A percentile compares a stretch with the other conserved stretches of the same genome.
Evolutionary conservation across 305 asterid species (phyloP).

Genomic region (Solanum hybrid): DNA sequence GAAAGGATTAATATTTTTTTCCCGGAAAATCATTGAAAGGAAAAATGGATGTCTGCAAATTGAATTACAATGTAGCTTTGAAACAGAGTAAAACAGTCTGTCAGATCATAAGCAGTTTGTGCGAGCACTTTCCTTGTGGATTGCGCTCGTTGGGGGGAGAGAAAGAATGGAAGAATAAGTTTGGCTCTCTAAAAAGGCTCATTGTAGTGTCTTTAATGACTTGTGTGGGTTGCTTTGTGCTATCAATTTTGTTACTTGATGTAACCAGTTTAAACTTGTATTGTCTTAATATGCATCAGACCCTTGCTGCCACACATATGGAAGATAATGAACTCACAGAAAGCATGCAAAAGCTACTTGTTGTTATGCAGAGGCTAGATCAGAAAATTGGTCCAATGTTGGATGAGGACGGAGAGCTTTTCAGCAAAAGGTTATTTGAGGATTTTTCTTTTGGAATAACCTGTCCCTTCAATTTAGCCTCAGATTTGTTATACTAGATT

Average conservation of each 20-base stretch:
- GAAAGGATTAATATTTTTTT: too few relatives aligned
- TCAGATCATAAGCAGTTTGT: too few relatives aligned
- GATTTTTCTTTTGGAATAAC: background rate
- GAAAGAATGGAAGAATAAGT: background rate
- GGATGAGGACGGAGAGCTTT: conserved; percentile 79
- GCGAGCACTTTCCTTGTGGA: background rate
- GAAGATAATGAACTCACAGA: conserved; percentile 67
- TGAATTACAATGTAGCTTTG: too few relatives aligned
- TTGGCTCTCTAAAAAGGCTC: background rate
- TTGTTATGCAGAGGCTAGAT: conserved; percentile 81
- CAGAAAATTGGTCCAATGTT: conserved; percentile 75
- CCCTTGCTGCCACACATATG: conserved; percentile 81
- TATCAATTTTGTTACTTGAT: background rate
- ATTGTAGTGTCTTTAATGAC: background rate
- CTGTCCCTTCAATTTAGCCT: background rate
- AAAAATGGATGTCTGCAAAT: too few relatives aligned
- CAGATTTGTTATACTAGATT: background rate
- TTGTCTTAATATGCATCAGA: conserved; percentile 31
- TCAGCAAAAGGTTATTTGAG: conserved; percentile 43
- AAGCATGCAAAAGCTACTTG: conserved; percentile 81
- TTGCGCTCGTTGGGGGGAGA: background rate
- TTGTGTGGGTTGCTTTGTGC: background rate
- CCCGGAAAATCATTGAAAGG: too few relatives aligned
- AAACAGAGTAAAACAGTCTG: too few relatives aligned
- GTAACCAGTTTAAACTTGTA: background rate